Evolutionary conservation across 2,329 filamentous ascomycete genomes (phyloP).

Genomic region (Aaosphaeria arxii): DNA sequence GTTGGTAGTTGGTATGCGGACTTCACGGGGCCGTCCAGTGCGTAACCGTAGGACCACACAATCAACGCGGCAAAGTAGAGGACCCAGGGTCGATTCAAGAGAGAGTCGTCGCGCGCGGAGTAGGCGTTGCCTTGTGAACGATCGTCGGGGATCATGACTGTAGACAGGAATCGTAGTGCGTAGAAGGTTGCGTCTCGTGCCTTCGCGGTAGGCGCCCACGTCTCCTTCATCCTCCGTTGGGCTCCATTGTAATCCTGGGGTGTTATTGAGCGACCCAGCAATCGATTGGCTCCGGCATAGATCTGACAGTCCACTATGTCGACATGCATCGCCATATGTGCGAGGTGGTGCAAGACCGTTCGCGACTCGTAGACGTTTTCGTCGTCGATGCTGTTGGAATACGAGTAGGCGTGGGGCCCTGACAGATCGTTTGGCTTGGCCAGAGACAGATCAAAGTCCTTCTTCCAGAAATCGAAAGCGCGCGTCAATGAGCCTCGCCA

Average conservation of each 20-base stretch:
- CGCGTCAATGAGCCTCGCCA: slow-evolving; percentile 83
- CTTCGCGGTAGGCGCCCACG: slow-evolving; percentile 84
- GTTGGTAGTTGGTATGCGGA: slow-evolving; percentile 52
- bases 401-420: slow-evolving; percentile 25
- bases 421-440: slow-evolving; percentile 49
- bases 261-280: slow-evolving; percentile 83
- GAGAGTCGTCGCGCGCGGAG: slow-evolving; percentile 79
- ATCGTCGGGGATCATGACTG: slow-evolving; percentile 68
- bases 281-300: slow-evolving; percentile 80
- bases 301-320: slow-evolving; percentile 98
- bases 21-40: slow-evolving; percentile 75
- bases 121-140: slow-evolving; percentile 54
- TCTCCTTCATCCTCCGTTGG: slow-evolving; percentile 78
- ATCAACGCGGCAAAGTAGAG: slow-evolving; percentile 89
- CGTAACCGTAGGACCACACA: slow-evolving; percentile 93
- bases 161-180: slow-evolving; percentile 80
- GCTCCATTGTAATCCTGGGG: slow-evolving; percentile 76
- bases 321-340: slow-evolving; percentile 97
- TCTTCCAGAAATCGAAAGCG: slow-evolving; percentile 92
- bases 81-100: slow-evolving; percentile 92
- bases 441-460: slow-evolving; percentile 81
- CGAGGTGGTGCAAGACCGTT: slow-evolving; percentile 86
- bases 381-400: slow-evolving; percentile 44
- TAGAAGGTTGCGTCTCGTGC: slow-evolving; percentile 92
- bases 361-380: slow-evolving; percentile 82